These are phyloP conservation scores for Lojkania enalia DNA, from an alignment of 2,329 filamentous ascomycete species.

Conservation along the genomic window DNA sequence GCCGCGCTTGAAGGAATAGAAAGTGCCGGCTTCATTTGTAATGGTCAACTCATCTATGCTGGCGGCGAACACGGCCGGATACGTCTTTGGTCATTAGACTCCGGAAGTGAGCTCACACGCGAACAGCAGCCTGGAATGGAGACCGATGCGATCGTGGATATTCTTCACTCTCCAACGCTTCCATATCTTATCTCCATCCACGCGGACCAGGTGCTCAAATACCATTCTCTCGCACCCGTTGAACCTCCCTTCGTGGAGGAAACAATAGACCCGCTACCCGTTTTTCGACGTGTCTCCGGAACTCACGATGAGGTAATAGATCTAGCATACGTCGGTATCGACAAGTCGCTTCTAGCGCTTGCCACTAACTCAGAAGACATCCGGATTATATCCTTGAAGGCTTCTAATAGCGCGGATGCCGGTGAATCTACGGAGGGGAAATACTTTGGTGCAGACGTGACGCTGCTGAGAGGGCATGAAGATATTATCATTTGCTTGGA, in stretches of 20 bases:
- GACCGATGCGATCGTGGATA: constrained; percentile 70
- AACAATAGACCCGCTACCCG: constrained; percentile 60
- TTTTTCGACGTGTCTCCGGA: constrained; percentile 82
- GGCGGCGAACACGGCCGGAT: constrained; percentile 82
- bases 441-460: constrained; percentile 90
- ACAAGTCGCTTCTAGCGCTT: constrained; percentile 80
- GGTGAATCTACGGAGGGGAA: constrained; percentile 37
- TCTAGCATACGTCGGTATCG: constrained; percentile 78
- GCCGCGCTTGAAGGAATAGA: constrained; percentile 87
- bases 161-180: constrained; percentile 66
- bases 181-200: constrained; percentile 80
- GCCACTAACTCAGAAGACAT: constrained; percentile 96
- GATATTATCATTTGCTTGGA: constrained; percentile 96
- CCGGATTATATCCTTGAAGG: constrained; percentile 74
- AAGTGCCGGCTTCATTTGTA: constrained; percentile 74
- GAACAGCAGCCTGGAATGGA: constrained; percentile 67
- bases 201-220: constrained; percentile 81
- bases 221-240: constrained; percentile 64
- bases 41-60: constrained; percentile 75
- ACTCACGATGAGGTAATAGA: constrained; percentile 99
- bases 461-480: constrained; percentile 82
- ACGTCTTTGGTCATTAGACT: constrained; percentile 79
- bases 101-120: constrained; percentile 76
- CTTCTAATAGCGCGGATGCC: constrained; percentile 29
- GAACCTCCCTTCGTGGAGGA: constrained; percentile 43